Base-by-base conservation (phyloP, 805 yeast species). In the Wickerhamomyces pijperi region DNA sequence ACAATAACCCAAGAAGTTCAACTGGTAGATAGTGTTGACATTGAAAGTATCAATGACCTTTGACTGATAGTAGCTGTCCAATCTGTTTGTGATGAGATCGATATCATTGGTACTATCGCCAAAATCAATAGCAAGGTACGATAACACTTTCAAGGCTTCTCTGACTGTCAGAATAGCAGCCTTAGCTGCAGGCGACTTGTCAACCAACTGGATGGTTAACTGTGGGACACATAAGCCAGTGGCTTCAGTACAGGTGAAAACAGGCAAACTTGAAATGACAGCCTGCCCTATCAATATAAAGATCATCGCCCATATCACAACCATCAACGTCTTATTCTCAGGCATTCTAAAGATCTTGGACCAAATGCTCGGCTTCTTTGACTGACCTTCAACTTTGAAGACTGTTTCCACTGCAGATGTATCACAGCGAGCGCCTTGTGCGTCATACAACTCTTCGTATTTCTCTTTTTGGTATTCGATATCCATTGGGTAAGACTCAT, bases 1-100 rank as follows among this genome's bases (percentile, higher is more conserved):
- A 50, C 79, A 72, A 53, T 65, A 75, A 1, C 78, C 76, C 36
- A 63, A 51, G 38, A 61, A 62, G 49, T 65, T 71, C 45, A 74
- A 59, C 32, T 61, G 59, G 49, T 60, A 74, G 4, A 61, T 39
- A 28, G 68, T 68, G 32, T 58, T 56, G 19, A 59, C 56, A 16
- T 68, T 63, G 46, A 70, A 67, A 0, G 75, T 65, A 48, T 69
- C 73, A 36, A 71, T 61, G 4, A 58, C 60, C 19, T 60, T 53
- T 23, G 44, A 38, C 33, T 57, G 56, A 36, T 49, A 52, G 36
- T 52, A 51, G 15, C 45, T 46, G 28, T 53, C 55, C 32, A 53
- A 46, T 14, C 50, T 41, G 20, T 28, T 44, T 37, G 48, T 53
- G 16, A 53, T 33, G 13, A 42, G 6, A 14, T 48, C 51, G 14